These are phyloP conservation scores for Intubia oerlemansii DNA, from an alignment of 2,329 filamentous ascomycete genomes.

Conservation along the genomic window DNA sequence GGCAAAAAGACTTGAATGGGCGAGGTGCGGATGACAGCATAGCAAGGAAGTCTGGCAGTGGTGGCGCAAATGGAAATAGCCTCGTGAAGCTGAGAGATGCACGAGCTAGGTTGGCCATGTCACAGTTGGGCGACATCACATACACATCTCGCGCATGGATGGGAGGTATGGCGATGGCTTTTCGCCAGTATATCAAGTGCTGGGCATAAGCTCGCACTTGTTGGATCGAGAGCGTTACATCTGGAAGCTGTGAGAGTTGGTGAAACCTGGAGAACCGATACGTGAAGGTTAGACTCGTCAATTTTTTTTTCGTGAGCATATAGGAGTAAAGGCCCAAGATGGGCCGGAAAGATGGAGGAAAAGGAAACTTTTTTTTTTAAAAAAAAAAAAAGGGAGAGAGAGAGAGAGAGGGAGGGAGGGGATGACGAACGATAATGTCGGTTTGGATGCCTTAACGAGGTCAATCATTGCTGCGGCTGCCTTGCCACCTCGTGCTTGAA, in stretches of 20 bases:
- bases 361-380: too few species aligned
- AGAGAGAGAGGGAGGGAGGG: too few species aligned
- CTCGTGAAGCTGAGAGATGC: conserved; percentile 54
- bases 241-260: conserved; percentile 41
- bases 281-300: too few species aligned
- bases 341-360: too few species aligned
- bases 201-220: conserved; percentile 76
- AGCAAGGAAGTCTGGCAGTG: conserved; percentile 71
- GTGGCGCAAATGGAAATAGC: conserved; percentile 64
- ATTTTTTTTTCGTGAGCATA: too few species aligned
- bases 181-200: conserved; percentile 90
- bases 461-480: conserved; percentile 60
- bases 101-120: conserved; percentile 46
- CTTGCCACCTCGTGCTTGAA: conserved; percentile 57
- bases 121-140: conserved; percentile 76
- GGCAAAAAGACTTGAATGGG: conserved; percentile 65
- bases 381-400: too few species aligned
- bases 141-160: conserved; percentile 81
- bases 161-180: conserved; percentile 76
- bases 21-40: conserved; percentile 61
- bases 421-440: conserved; percentile 39
- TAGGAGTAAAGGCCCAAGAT: too few species aligned
- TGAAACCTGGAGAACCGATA: too few species aligned
- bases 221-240: conserved; percentile 49
- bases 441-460: conserved; percentile 55